Evolutionary conservation across 768 basidiomycete species (phyloP).

Genomic region (Xerocomellus amylosporus): DNA sequence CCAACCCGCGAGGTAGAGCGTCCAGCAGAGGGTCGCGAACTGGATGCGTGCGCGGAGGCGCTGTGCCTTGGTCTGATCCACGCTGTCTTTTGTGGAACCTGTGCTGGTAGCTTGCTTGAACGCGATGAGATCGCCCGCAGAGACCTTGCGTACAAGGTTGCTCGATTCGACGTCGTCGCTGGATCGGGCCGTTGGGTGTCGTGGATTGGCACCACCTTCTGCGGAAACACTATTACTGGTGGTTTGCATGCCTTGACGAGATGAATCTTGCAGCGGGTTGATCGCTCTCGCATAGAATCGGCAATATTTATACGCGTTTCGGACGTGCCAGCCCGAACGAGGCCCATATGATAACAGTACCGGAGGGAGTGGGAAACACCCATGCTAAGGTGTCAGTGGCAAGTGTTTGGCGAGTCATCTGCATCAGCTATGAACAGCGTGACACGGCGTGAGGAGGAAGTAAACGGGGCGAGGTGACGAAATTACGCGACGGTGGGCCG

Average conservation of each 20-base stretch:
- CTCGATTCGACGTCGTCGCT: constrained; percentile 8
- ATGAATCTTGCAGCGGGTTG: neutral
- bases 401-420: too few relatives aligned
- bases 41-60: constrained; percentile 28
- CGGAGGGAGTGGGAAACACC: too few relatives aligned
- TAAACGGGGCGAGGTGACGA: too few relatives aligned
- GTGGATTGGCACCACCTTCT: constrained; percentile 6
- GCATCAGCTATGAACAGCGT: too few relatives aligned
- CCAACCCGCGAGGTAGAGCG: constrained; percentile 37
- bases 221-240: neutral
- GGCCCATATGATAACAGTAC: too few relatives aligned
- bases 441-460: too few relatives aligned
- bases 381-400: too few relatives aligned
- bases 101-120: neutral
- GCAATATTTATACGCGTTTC: neutral
- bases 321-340: too few relatives aligned
- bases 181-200: constrained; percentile 3
- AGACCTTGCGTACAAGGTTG: constrained; percentile 2
- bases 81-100: neutral
- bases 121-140: neutral
- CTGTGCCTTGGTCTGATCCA: constrained; percentile 20
- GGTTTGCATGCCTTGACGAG: constrained; percentile 14
- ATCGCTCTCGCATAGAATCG: neutral
- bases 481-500: too few relatives aligned
- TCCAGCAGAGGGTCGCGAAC: constrained; percentile 34